These are phyloP conservation scores for Mycena epipterygia DNA, from an alignment of 768 basidiomycete genomes.

Conservation along the genomic window DNA sequence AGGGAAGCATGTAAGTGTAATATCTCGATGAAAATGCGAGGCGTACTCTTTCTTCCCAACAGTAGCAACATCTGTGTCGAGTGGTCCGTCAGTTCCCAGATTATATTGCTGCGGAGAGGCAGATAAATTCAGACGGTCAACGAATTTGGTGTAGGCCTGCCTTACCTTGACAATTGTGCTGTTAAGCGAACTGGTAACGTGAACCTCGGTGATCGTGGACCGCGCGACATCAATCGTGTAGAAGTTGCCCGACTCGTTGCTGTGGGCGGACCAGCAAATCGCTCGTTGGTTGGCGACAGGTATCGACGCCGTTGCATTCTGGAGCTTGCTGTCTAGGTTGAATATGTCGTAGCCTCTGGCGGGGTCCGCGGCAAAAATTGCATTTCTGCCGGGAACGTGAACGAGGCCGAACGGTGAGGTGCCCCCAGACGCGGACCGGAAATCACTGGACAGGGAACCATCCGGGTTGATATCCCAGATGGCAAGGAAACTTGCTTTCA, in stretches of 20 bases:
- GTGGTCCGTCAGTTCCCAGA: constrained; percentile 13
- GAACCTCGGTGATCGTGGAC: constrained; percentile 38
- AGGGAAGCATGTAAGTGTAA: not conserved
- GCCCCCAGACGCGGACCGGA: constrained; percentile 43
- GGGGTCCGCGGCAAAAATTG: constrained; percentile 28
- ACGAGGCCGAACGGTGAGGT: constrained; percentile 48
- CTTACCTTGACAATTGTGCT: constrained; percentile 26
- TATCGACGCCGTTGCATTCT: not conserved
- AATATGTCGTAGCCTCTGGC: constrained; percentile 34
- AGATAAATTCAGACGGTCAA: not conserved
- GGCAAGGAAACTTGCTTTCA: constrained; percentile 53
- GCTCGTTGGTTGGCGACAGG: constrained; percentile 36
- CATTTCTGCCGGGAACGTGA: constrained; percentile 24
- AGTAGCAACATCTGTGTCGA: constrained; percentile 24
- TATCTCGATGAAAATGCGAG: not conserved
- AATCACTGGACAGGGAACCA: constrained; percentile 47
- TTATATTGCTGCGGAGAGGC: constrained; percentile 18
- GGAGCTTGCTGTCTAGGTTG: constrained; percentile 4
- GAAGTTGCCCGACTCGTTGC: constrained; percentile 40
- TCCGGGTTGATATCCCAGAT: constrained; percentile 49
- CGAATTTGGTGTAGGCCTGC: not conserved
- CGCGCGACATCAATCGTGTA: constrained; percentile 42
- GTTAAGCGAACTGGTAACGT: constrained; percentile 26
- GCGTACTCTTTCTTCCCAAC: constrained; percentile 28
- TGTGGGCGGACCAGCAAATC: constrained; percentile 41